Percentiles rank a stretch among this genome's conserved stretches.
Conservation (phyloP, 495 filamentous ascomycete genomes). For the Glarea lozoyensis region DNA sequence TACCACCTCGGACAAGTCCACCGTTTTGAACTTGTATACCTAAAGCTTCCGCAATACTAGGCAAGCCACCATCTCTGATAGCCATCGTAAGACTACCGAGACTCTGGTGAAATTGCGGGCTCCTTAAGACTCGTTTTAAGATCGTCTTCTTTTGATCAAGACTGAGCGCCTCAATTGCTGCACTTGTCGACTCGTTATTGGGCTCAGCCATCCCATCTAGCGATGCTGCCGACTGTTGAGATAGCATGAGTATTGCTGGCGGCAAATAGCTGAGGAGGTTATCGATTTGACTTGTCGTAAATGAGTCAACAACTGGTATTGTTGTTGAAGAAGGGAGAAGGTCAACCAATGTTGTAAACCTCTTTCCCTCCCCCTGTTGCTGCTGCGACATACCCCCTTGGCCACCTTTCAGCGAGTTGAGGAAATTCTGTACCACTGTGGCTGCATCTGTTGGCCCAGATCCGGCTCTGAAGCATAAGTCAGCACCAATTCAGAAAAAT, state of each 20-base stretch:
- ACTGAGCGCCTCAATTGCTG: slow-evolving; percentile 65
- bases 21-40: slow-evolving; percentile 71
- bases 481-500: slow-evolving; percentile 10
- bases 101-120: slow-evolving; percentile 86
- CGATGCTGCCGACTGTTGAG: slow-evolving; percentile 50
- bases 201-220: slow-evolving; percentile 42
- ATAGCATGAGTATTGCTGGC: slow-evolving; percentile 53
- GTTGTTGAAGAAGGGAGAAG: slow-evolving; percentile 71
- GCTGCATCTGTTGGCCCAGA: slow-evolving; percentile 20
- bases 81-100: slow-evolving; percentile 76
- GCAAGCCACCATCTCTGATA: slow-evolving; percentile 84
- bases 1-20: slow-evolving; percentile 64
- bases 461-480: slow-evolving; percentile 19
- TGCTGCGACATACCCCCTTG: slow-evolving; percentile 29
- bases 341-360: slow-evolving; percentile 80
- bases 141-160: slow-evolving; percentile 72
- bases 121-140: slow-evolving; percentile 72
- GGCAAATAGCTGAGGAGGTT: slow-evolving; percentile 71
- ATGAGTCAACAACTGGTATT: slow-evolving; percentile 62
- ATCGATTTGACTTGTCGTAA: slow-evolving; percentile 56
- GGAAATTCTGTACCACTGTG: slow-evolving; percentile 70
- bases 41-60: slow-evolving; percentile 80
- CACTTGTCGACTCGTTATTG: slow-evolving; percentile 54
- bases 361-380: slow-evolving; percentile 39
- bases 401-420: slow-evolving; percentile 68